phyloP scores from a whole-genome alignment of 176 grass and related monocot genomes.

The Microstegium vimineum region DNA sequence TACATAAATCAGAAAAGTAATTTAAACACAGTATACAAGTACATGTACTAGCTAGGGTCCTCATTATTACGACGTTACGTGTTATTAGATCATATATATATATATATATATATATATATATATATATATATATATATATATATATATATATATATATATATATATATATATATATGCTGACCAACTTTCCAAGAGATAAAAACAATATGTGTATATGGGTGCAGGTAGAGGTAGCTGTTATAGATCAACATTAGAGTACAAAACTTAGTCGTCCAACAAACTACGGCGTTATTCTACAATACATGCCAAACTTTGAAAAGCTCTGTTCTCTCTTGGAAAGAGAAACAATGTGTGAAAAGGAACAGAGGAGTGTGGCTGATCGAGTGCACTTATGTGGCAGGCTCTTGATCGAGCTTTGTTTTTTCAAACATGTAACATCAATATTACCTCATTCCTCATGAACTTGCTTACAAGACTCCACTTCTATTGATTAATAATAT shows the following conservation, averaged over 20 bases:
- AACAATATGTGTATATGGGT: background rate
- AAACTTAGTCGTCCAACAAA: slow-evolving; percentile 1
- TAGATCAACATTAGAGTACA: background rate
- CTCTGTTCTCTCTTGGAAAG: background rate
- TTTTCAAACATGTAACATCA: slow-evolving; percentile 44
- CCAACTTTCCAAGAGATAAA: background rate
- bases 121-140: background rate
- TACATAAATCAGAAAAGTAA: background rate
- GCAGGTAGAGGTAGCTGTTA: background rate
- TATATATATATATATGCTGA: background rate
- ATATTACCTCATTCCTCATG: slow-evolving; percentile 28
- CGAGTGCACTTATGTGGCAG: background rate
- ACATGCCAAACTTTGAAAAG: slow-evolving; percentile 4
- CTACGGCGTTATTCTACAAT: background rate
- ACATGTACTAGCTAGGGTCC: background rate
- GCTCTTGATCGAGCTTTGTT: background rate
- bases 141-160: background rate
- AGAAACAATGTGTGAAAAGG: slow-evolving; percentile 15
- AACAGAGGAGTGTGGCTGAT: background rate
- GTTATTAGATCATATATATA: background rate
- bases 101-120: background rate
- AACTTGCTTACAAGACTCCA: slow-evolving; percentile 49
- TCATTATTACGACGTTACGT: too few species aligned
- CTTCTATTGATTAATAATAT: slow-evolving; percentile 34
- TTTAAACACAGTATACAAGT: background rate